Evolutionary conservation across 1,284 basidiomycete genomes (phyloP), one percentile per base, ranked within the genome.

Genomic region (Puccinia sorghi): DNA sequence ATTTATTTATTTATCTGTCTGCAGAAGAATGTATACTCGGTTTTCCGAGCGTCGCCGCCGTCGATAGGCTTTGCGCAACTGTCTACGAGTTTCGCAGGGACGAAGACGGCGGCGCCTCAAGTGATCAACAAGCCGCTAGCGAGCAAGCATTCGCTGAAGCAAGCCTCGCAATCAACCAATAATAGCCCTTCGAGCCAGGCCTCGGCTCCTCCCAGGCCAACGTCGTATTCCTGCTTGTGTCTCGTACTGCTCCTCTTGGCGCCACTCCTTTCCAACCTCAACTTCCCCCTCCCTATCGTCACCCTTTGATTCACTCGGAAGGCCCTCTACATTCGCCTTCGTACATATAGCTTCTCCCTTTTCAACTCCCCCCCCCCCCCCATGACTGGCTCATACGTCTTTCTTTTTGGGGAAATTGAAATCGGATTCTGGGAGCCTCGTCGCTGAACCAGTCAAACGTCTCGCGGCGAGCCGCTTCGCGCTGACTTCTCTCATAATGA

Each of bases 41-140:
- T 72, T 2, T 79, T 79, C 63, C 22, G 77, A 54, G 67, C 77
- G 12, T 72, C 77, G 39, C 77, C 77, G 11, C 77, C 77, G 0
- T 72, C 77, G 13, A 69, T 79, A 13, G 77, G 77, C 39, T 79
- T 79, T 64, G 77, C 77, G 22, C 69, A 79, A 57, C 61, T 79
- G n/a, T 71, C 77, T 0, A 9, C 66, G 12, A 41, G 8, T 8
- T 69, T 78, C 41, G 43, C 50, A 4, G 72, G 72, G 3, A 6
- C 43, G 54, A 72, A 22, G 46, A 57, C 70, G 12, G 6, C 54
- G 37, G n/a, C 70, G n/a, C 54, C 70, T 0, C 43, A 22, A 7
- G 17, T 56, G 46, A 54, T 70, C 37, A 69, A 37, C 7, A 15
- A 43, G 46, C 6, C 2, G 13, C 61, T 41, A 27, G 11, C 39